phyloP scores from a whole-genome alignment of 2,329 filamentous ascomycete genomes.

The Helotiales sp. region DNA sequence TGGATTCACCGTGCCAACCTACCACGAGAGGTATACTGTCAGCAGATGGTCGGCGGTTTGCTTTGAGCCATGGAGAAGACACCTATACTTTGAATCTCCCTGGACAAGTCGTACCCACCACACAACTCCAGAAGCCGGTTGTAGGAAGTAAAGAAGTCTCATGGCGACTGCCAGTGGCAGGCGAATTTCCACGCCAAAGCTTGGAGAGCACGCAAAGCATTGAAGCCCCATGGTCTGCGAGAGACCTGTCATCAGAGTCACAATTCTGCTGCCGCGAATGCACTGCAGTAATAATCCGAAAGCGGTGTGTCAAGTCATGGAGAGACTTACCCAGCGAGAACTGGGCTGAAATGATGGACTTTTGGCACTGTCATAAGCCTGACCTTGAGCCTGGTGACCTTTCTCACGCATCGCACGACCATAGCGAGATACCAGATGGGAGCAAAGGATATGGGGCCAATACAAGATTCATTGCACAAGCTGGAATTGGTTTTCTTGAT shows the following conservation, averaged over 20 bases:
- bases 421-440: slow-evolving; percentile 44
- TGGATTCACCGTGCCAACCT: slow-evolving; percentile 41
- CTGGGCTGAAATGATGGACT: slow-evolving; percentile 99
- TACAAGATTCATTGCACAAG: slow-evolving; percentile 66
- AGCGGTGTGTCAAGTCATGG: slow-evolving; percentile 58
- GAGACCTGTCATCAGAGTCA: slow-evolving; percentile 41
- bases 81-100: slow-evolving; percentile 39
- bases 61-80: slow-evolving; percentile 49
- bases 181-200: slow-evolving; percentile 7
- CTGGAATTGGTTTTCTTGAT: slow-evolving; percentile 76
- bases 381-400: slow-evolving; percentile 48
- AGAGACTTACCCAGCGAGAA: slow-evolving; percentile 94
- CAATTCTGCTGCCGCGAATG: slow-evolving; percentile 42
- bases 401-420: slow-evolving; percentile 22
- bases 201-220: slow-evolving; percentile 21
- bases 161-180: slow-evolving; percentile 53
- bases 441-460: slow-evolving; percentile 82
- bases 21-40: slow-evolving; percentile 40
- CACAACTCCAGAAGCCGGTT: slow-evolving; percentile 22
- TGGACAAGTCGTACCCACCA: slow-evolving; percentile 31
- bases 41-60: slow-evolving; percentile 46
- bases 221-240: slow-evolving; percentile 51
- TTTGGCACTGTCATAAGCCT: slow-evolving; percentile 99
- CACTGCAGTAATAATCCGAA: slow-evolving; percentile 43
- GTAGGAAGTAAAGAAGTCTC: slow-evolving; percentile 40